A percentile compares a stretch with the other conserved stretches of the same genome.
Conservation (phyloP, 208 protist species). For the Wallacemonas sp. region DNA sequence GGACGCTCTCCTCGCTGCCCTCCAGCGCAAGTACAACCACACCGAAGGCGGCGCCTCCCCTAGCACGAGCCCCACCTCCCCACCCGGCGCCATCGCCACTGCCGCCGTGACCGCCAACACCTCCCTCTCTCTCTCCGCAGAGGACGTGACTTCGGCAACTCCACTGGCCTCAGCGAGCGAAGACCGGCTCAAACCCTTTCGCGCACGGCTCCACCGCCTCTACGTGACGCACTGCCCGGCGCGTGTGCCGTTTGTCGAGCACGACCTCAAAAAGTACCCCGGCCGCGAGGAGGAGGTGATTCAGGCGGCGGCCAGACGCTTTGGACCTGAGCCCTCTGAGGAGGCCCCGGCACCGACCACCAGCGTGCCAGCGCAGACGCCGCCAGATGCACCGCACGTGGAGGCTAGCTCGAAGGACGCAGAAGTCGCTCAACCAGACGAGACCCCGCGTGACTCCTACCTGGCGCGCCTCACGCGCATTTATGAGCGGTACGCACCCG, state of each 20-base stretch:
- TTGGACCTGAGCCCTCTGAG: conserved; percentile 35
- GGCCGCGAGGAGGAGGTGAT: conserved; percentile 42
- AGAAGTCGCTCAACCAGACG: not conserved
- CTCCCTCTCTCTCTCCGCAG: not conserved
- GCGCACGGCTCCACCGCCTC: conserved; percentile 24
- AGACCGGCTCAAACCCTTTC: conserved; percentile 15
- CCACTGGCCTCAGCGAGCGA: not conserved
- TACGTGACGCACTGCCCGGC: conserved; percentile 34
- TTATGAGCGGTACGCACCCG: conserved; percentile 37
- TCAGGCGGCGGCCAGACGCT: conserved; percentile 25
- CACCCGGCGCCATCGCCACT: too few relatives aligned
- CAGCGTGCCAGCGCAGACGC: not conserved
- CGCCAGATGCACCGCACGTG: not conserved
- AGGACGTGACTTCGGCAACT: not conserved
- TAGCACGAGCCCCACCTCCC: too few relatives aligned
- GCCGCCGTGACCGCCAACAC: not conserved
- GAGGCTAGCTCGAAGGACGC: too few relatives aligned
- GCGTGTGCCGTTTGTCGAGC: conserved; percentile 27
- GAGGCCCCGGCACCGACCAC: not conserved
- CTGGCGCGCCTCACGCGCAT: conserved; percentile 28
- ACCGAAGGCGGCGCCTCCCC: not conserved
- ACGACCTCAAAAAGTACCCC: conserved; percentile 31
- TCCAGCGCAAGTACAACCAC: conserved; percentile 28
- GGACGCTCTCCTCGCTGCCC: conserved; percentile 31
- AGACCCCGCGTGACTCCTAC: conserved; percentile 16